Evolutionary conservation across 805 yeast genomes (phyloP), one percentile per base, ranked within the genome.

Genomic region (Candida cerambycidarum): DNA sequence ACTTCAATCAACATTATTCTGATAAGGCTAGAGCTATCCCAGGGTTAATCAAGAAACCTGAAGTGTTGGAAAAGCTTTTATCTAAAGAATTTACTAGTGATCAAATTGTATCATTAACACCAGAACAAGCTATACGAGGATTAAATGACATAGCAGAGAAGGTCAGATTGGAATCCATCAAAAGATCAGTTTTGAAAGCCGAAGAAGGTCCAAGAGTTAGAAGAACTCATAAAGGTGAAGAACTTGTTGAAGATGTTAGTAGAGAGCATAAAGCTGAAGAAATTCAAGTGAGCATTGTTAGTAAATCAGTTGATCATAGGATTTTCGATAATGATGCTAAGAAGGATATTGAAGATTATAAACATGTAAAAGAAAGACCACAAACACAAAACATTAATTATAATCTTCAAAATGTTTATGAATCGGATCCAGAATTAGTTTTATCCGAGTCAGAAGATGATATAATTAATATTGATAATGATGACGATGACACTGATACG

Each of bases 221-320:
- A 51, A 74, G 89, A 54, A 87, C 96, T 3, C 96, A 89, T 59
- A 86, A 85, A 59, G 96, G 97, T 18, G 96, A 89, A 47, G 90
- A 85, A 56, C 60, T 85, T n/a, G 73, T 87, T 5, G 95, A 85
- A 43, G 53, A 54, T 38, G 50, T 54, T 6, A 42, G 47, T 31
- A 52, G 52, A 23, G 51, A 56, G 27, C 56, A 58, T 39, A 60
- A 60, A 35, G 51, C 54, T 23, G 61, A 59, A 13, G 61, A 56
- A 16, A 52, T 54, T 25, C 65, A 62, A 34, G 54, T 52, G 14
- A 51, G 50, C 38, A 56, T 69, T 18, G 54, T 62, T 6, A 55
- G 63, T 9, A 55, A 61, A 33, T 60, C 60, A 31, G 63, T 69
- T 13, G 74, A 69, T 50, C 73, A 68, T 46, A 50, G 73, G 32